Base-by-base conservation (phyloP, 352 stramenopile genomes). In the Globisporangium carolinianum region DNA sequence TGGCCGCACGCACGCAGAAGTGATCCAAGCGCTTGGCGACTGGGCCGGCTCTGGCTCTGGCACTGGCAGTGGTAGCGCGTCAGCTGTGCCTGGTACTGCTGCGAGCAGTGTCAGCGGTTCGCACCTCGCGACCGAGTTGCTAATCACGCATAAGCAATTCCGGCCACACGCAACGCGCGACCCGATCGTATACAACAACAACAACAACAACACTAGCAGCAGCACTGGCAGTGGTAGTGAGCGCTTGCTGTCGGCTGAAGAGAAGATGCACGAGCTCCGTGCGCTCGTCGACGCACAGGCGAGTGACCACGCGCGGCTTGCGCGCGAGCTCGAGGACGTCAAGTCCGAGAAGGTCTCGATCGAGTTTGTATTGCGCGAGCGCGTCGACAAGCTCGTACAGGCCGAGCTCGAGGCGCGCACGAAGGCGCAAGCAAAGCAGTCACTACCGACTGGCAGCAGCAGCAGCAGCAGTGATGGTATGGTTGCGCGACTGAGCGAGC, bases 341-440 rank as follows among this genome's bases (percentile, higher is more conserved):
- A 87, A 85, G 45, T 83, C 83, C 7, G 86, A 96, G 57, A 96
- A 96, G 58, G 82, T 96, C 0, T 92, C 84, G 14, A 74, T 94
- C 49, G 86, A 96, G 62, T 95, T 91, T 47, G 51, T 91, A 52
- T 72, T 96, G 47, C 76, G 85, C 17, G 84, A 95, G 52, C 83
- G 85, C 6, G 63, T 96, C 12, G 84, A 95, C 42, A 87, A 88
- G 49, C 72, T 93, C 36, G 86, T 94, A 11, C 83, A 95, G 60
- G 72, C 81, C 6, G 84, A 95, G 53, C 78, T 94, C 35, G 81
- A 91, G 37, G 73, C 82, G 1, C 73, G 80, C 36, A 56, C 83
- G n/a, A 83, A 86, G 53, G 55, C 71, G 5, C 55, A 73, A 48
- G 45, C 42, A n/a, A 46, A 52, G 9, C 52, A 51, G n/a, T 53